Percentiles rank a stretch among this genome's conserved stretches.
These are phyloP conservation scores for Xylaria castorea DNA, from an alignment of 495 filamentous ascomycete genomes.

Conservation along the genomic window DNA sequence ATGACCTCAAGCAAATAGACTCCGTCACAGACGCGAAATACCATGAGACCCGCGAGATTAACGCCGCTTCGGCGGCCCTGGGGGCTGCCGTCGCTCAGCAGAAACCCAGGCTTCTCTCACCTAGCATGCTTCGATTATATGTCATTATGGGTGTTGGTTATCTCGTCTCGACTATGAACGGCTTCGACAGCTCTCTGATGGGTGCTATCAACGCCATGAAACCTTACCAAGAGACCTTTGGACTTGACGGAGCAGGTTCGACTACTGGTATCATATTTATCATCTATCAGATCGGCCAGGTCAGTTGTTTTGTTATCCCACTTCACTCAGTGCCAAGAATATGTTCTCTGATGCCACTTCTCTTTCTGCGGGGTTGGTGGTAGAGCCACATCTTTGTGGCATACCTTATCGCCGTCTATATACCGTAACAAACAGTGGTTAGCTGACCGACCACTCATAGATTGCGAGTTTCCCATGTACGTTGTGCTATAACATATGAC, in stretches of 20 bases:
- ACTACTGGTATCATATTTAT: conserved; percentile 39
- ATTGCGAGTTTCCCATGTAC: conserved; percentile 49
- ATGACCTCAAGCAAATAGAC: conserved; percentile 14
- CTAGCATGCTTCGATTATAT: conserved; percentile 58
- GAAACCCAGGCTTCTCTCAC: conserved; percentile 51
- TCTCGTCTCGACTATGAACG: conserved; percentile 57
- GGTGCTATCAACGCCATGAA: conserved; percentile 51
- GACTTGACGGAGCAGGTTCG: conserved; percentile 45
- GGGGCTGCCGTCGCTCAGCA: conserved; percentile 49
- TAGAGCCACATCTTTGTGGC: not conserved
- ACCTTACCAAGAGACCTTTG: conserved; percentile 53
- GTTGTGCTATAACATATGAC: not conserved
- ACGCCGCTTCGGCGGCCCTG: conserved; percentile 46
- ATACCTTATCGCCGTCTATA: not conserved
- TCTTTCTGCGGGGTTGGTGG: not conserved
- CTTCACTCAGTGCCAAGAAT: not conserved
- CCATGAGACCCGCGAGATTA: conserved; percentile 27
- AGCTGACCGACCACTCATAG: conserved; percentile 1
- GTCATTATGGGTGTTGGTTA: conserved; percentile 51
- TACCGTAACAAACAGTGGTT: not conserved
- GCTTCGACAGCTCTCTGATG: conserved; percentile 53
- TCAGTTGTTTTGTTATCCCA: not conserved
- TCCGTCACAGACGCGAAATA: conserved; percentile 21
- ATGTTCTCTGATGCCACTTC: not conserved
- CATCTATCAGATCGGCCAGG: conserved; percentile 56